Percentiles rank a stretch among this genome's conserved stretches.
Evolutionary conservation across 2,329 filamentous ascomycete species (phyloP).

Genomic region (Grosmannia huntii): DNA sequence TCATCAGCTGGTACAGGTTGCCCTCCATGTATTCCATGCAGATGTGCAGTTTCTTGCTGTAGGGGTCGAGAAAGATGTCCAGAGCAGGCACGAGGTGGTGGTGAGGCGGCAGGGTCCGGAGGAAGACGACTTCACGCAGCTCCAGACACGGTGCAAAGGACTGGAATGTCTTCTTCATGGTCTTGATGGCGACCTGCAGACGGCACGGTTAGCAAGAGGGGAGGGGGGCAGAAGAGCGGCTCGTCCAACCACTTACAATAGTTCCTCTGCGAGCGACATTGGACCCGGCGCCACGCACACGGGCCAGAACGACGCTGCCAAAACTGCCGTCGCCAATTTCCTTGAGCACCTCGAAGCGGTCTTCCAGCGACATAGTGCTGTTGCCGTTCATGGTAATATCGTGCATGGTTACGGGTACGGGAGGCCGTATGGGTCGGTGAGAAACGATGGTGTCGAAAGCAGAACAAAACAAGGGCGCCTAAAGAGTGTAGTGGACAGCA

Average conservation of each 20-base stretch:
- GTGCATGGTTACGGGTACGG: constrained; percentile 41
- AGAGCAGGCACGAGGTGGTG: constrained; percentile 91
- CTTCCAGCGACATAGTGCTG: constrained; percentile 57
- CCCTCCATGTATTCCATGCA: constrained; percentile 99
- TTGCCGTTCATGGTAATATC: constrained; percentile 57
- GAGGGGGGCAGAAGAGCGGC: background rate
- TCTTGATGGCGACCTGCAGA: constrained; percentile 87
- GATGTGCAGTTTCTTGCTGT: constrained; percentile 93
- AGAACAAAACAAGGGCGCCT: background rate
- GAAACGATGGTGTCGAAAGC: background rate
- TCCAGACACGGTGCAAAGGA: constrained; percentile 83
- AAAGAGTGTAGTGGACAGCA: constrained; percentile 3
- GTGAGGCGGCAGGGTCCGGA: constrained; percentile 77
- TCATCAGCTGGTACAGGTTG: constrained; percentile 98
- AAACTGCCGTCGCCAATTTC: constrained; percentile 99
- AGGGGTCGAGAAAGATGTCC: constrained; percentile 95
- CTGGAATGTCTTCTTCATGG: constrained; percentile 99
- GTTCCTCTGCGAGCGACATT: constrained; percentile 81
- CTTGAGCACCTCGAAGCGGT: constrained; percentile 93
- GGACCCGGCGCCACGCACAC: constrained; percentile 81
- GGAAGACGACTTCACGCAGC: constrained; percentile 90
- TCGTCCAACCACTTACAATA: constrained; percentile 49
- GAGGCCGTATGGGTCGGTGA: no score
- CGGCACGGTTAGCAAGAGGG: background rate
- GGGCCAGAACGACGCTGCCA: constrained; percentile 83